Evolutionary conservation across 495 filamentous ascomycete genomes (phyloP), one percentile per base, ranked within the genome.

Genomic region (Xylaria flabelliformis): DNA sequence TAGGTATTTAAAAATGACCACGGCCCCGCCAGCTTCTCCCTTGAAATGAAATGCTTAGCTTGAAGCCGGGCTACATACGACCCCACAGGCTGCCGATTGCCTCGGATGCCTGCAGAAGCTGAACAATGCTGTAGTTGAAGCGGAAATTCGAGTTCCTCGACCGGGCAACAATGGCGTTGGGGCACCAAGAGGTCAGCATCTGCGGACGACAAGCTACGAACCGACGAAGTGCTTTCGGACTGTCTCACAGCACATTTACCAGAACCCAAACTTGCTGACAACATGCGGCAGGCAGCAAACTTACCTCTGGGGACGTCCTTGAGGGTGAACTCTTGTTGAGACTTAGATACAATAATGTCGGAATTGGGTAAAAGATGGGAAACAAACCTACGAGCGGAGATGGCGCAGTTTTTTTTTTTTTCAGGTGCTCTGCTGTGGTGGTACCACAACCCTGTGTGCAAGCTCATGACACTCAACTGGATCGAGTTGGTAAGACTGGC

Each of bases 71-170:
- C 61, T 21, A 63, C 70, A 36, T 21, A 63, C 63, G 36, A 48
- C 69, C 10, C 24, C 39, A 6, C 36, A 50, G n/a, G 17, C 3
- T 10, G 36, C 48, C 69, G 34, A 67, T 42, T 72, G 36, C 26
- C 51, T 72, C 70, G 70, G 70, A 67, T 61, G 42, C 34, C 26
- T 67, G 70, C 70, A 66, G 70, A 66, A 51, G 39, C 36, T 61
- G 53, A 29, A 61, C 63, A 41, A n/a, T 51, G 29, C 12, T 15
- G 24, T 48, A 59, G 41, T 39, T 59, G 19, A 50, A n/a, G 58
- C 44, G 21, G 19, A 64, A 51, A n/a, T 64, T 63, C 39, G 29
- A 26, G 8, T 15, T 66, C 10, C 36, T 58, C 10, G 48, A 29
- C 41, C 24, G 39, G 62, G 34, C 21, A 59, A 50, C 12, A 19